Evolutionary conservation across 345 rosid species (phyloP), one percentile per base, ranked within the genome.

Genomic region (Leavenworthia alabamica): DNA sequence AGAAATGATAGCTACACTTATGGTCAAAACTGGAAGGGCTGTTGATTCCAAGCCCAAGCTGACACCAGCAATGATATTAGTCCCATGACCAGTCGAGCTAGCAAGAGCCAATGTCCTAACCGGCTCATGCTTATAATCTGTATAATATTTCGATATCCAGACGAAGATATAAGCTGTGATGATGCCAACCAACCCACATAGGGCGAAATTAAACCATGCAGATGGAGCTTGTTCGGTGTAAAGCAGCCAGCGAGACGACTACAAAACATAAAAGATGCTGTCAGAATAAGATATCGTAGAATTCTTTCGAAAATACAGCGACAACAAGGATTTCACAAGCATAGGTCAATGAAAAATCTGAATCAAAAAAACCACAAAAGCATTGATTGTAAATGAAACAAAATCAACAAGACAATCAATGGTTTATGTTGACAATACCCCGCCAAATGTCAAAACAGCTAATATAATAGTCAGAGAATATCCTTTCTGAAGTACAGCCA

Each of bases 101-200:
- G 99, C 75, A 58, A 94, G 96, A 57, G 99, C 99, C 79, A 94
- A 78, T 2, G 82, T 55, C 16, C 96, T 90, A 15, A 90, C 97
- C 41, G 99, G 99, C 75, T 83, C 99, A 64, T 94, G 82, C 84
- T 94, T 94, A 80, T 94, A 94, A 76, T 94, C 96, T 20, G 99
- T 94, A 65, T 94, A 94, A 77, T 89, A 94, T 83, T 83, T 80
- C 72, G 97, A 84, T 78, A 90, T 90, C 82, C 89, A 82, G 71
- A 94, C 97, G 75, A 90, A 94, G 42, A 60, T 37, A 76, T 94
- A 94, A 29, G 97, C 99, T 22, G 99, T 94, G 71, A 84, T 81
- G 65, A 94, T 94, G 43, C 96, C 97, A 75, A 90, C 97, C 83
- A 94, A 89, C 90, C 98, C 98, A 60, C 98, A 92, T 51, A 92